These are phyloP conservation scores for Maudiozyma humilis DNA, from an alignment of 1,139 yeast species.

Conservation along the genomic window DNA sequence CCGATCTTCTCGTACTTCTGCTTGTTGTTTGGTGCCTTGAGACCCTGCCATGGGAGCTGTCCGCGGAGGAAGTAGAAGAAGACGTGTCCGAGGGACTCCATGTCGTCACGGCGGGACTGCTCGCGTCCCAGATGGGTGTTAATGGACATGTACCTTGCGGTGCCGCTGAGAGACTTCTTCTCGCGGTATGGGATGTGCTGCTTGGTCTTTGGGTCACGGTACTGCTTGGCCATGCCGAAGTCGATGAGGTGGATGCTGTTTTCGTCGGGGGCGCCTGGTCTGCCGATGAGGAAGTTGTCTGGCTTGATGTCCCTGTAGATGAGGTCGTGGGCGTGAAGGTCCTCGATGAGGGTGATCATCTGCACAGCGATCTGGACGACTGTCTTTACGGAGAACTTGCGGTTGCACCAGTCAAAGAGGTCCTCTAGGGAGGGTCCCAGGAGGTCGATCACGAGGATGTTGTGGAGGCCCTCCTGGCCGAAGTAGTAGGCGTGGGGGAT, in stretches of 20 bases:
- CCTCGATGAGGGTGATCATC: conserved; percentile 61
- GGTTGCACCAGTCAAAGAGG: conserved; percentile 74
- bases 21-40: conserved; percentile 78
- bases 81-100: conserved; percentile 92
- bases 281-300: conserved; percentile 94
- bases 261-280: conserved; percentile 59
- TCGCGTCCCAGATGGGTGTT: conserved; percentile 96
- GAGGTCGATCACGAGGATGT: conserved; percentile 62
- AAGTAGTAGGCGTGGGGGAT: conserved; percentile 70
- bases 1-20: conserved; percentile 79
- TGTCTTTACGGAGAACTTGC: conserved; percentile 57
- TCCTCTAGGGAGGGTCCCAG: conserved; percentile 75
- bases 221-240: conserved; percentile 94
- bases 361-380: conserved; percentile 69
- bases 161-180: conserved; percentile 91
- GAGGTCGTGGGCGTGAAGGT: conserved; percentile 59
- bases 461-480: conserved; percentile 75
- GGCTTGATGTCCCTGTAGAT: conserved; percentile 82
- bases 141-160: conserved; percentile 92
- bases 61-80: conserved; percentile 93
- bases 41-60: conserved; percentile 96
- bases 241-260: conserved; percentile 90
- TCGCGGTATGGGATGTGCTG: conserved; percentile 94
- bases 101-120: conserved; percentile 92
- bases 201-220: conserved; percentile 91